Conservation (phyloP, 768 basidiomycete genomes). For the Trametes cingulata region DNA sequence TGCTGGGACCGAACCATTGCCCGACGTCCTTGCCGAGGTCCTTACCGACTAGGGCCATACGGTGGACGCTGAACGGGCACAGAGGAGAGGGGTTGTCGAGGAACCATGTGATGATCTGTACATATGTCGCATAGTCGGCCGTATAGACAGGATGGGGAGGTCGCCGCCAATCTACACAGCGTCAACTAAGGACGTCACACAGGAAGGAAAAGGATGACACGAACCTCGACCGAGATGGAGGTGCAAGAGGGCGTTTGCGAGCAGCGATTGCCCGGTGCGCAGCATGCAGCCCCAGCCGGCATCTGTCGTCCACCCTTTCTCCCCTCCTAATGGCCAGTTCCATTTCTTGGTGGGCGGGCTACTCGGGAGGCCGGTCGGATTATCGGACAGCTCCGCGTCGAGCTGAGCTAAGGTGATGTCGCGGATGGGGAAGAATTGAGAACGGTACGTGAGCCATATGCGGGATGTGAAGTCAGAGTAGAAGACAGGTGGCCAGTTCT, state of each 20-base stretch:
- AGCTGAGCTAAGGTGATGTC: slow-evolving; percentile 53
- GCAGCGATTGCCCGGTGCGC: slow-evolving; percentile 79
- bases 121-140: slow-evolving; percentile 79
- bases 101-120: slow-evolving; percentile 93
- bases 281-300: slow-evolving; percentile 94
- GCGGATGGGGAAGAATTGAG: slow-evolving; percentile 79
- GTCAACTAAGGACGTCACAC: neutral
- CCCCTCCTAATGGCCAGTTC: slow-evolving; percentile 62
- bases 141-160: slow-evolving; percentile 62
- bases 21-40: slow-evolving; percentile 94
- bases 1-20: slow-evolving; percentile 97
- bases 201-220: slow-evolving; percentile 25
- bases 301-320: slow-evolving; percentile 84
- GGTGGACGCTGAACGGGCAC: slow-evolving; percentile 92
- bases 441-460: slow-evolving; percentile 92
- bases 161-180: slow-evolving; percentile 76
- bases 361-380: slow-evolving; percentile 19
- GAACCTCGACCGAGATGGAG: slow-evolving; percentile 74
- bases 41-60: slow-evolving; percentile 94
- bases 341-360: slow-evolving; percentile 55
- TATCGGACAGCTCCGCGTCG: slow-evolving; percentile 35
- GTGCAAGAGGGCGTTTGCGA: slow-evolving; percentile 78
- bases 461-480: slow-evolving; percentile 87
- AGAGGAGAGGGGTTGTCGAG: slow-evolving; percentile 83
- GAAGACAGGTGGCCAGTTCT: slow-evolving; percentile 78